These are phyloP conservation scores for Phyllosticta citrichinensis DNA, from an alignment of 2,329 filamentous ascomycete species.

Conservation along the genomic window DNA sequence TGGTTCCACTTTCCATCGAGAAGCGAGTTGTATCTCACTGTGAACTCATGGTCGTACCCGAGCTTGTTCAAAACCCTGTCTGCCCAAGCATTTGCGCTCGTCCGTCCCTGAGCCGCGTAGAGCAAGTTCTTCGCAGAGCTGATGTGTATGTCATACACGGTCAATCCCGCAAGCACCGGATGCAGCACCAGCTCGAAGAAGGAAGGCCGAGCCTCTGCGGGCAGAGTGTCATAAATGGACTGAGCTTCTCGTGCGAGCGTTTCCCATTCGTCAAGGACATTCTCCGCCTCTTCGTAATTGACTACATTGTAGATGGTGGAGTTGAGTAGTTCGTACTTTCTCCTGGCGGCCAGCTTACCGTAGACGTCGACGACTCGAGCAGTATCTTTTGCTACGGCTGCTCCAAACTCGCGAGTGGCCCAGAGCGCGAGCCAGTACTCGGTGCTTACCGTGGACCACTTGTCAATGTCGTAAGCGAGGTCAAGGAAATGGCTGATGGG, in stretches of 20 bases:
- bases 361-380: constrained; percentile 46
- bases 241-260: constrained; percentile 45
- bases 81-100: constrained; percentile 28
- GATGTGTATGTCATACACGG: constrained; percentile 41
- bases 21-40: constrained; percentile 24
- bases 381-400: constrained; percentile 37
- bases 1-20: constrained; percentile 31
- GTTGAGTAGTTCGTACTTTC: constrained; percentile 55
- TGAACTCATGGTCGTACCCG: constrained; percentile 27
- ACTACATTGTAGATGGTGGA: constrained; percentile 49
- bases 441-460: constrained; percentile 47
- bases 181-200: constrained; percentile 56
- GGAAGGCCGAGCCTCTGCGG: constrained; percentile 41
- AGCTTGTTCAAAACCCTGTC: constrained; percentile 27
- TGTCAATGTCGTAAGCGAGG: constrained; percentile 53
- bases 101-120: constrained; percentile 27
- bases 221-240: constrained; percentile 45
- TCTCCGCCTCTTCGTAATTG: constrained; percentile 56
- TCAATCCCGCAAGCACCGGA: constrained; percentile 48
- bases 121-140: constrained; percentile 27
- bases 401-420: constrained; percentile 49
- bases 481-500: constrained; percentile 60
- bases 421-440: constrained; percentile 47
- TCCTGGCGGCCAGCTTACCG: constrained; percentile 45
- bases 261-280: constrained; percentile 46